Base-by-base conservation (phyloP, 192 early-diverging fungal genomes). In the Chytriomyces sp. region DNA sequence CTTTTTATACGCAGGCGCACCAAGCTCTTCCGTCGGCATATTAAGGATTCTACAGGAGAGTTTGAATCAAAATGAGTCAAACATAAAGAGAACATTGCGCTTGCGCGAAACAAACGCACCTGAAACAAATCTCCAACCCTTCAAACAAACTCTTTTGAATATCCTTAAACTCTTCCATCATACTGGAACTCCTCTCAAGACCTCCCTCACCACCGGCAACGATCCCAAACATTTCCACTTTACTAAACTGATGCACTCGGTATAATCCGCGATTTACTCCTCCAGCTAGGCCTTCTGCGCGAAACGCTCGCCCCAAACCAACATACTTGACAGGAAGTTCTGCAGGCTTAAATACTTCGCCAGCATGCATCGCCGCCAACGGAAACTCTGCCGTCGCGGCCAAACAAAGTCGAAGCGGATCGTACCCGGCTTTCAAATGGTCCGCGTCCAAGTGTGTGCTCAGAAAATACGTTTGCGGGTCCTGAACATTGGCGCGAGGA, bases 21-120 rank as follows among this genome's bases (percentile, higher is more conserved):
- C 96, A 48, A 98, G 81, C 84, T 98, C 96, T 46, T 93, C 85
- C 0, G 93, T 94, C 13, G 96, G 93, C 96, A 98, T 98, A 76
- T 95, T 91, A 53, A 98, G 80, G 7, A 96, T 67, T 47, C 78
- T 65, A 91, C 89, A 80, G 75, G 82, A 5, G 28, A n/a, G 18
- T 1, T n/a, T 24, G 2, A 13, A 71, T 1, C 9, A 4, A n/a
- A 59, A 71, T 23, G 8, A 77, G 44, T 4, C 8, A 26, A 77
- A 57, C 3, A 72, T 20, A 2, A 71, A 13, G 35, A 26, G 48
- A 20, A 69, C 13, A 57, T 49, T 45, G 10, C 5, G 26, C 10
- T 23, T 28, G 62, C 0, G 61, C 61, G 79, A 89, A 3, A 10
- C 16, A 10, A 64, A 7, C 24, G 16, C 50, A 78, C 85, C 91